Evolutionary conservation across 306 rosid genomes (phyloP), one percentile per base, ranked within the genome.

Genomic region (Cucurbita moschata): DNA sequence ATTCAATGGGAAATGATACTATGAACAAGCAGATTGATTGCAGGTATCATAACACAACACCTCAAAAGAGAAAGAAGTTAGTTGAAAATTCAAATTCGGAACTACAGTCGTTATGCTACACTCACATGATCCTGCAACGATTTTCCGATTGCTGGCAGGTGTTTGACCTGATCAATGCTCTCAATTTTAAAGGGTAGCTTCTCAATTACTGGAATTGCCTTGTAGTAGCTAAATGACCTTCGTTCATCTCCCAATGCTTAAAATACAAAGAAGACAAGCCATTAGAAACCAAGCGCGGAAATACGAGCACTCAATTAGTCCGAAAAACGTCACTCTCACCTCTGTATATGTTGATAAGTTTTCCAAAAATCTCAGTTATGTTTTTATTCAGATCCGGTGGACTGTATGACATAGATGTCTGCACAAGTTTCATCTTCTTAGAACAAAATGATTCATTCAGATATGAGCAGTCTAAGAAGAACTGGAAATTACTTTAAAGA

Each of bases 41-140:
- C 70, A 64, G 52, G 26, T 26, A 26, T 1, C 26, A 26, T 26
- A 26, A 26, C 26, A 26, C 26, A 26, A 42, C 9, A 1, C 52
- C 8, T 9, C 23, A 26, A 30, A 15, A 12, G 58, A 30, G 12
- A 70, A 19, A 26, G 43, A 70, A 21, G 38, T 10, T 12, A 53
- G 49, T 16, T 67, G 53, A 44, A n/a, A n/a, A 8, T 67, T 18
- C 13, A 11, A 47, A 7, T 35, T 68, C 6, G 21, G 12, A 55
- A 55, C 39, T 38, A 51, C 8, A n/a, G 71, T 40, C 35, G 1
- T 30, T 30, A 30, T 18, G 39, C 13, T 64, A 58, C 64, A 81
- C 96, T 82, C 62, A 94, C 98, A 85, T 94, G 98, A 81, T 90
- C 97, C 81, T 87, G 83, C 88, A 90, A 81, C 49, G 96, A 90